A percentile compares a stretch with the other conserved stretches of the same genome.
phyloP scores from a whole-genome alignment of 257 asterid genomes.

The Eustoma russellianum region DNA sequence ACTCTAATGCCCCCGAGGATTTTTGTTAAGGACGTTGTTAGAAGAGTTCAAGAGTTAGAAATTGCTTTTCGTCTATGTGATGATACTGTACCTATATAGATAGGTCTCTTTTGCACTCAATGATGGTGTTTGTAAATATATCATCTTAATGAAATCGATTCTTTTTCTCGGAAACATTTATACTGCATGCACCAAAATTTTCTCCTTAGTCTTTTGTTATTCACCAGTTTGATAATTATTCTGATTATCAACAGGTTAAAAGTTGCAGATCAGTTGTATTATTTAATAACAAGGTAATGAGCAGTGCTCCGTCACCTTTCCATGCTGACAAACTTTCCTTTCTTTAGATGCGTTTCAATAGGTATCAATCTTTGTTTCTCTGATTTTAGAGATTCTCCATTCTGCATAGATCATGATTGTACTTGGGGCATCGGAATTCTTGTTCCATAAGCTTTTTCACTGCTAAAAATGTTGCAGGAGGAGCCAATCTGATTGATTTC shows the following conservation, averaged over 20 bases:
- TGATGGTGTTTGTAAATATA: no score
- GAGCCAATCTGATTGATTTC: constrained; percentile 94
- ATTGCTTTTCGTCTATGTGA: no score
- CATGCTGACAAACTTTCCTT: constrained; percentile 82
- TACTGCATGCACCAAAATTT: no score
- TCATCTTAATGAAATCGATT: no score
- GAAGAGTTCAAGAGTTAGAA: no score
- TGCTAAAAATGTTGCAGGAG: constrained; percentile 47
- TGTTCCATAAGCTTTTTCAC: constrained; percentile 3
- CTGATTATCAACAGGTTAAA: constrained; percentile 40
- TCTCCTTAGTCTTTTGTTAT: no score
- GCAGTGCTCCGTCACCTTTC: constrained; percentile 85
- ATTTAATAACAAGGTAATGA: constrained; percentile 77
- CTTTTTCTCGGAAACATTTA: no score
- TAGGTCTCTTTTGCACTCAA: no score
- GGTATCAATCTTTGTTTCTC: constrained; percentile 33
- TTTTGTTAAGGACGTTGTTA: no score
- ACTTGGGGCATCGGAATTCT: no score
- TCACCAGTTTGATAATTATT: background rate
- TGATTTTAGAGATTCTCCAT: background rate
- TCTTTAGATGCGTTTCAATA: constrained; percentile 78
- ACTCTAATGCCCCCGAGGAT: no score
- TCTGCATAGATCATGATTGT: background rate
- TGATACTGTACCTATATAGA: no score
- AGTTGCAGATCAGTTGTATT: constrained; percentile 93